Evolutionary conservation across 2,329 filamentous ascomycete genomes (phyloP).

Genomic region (Sporothrix brasiliensis): DNA sequence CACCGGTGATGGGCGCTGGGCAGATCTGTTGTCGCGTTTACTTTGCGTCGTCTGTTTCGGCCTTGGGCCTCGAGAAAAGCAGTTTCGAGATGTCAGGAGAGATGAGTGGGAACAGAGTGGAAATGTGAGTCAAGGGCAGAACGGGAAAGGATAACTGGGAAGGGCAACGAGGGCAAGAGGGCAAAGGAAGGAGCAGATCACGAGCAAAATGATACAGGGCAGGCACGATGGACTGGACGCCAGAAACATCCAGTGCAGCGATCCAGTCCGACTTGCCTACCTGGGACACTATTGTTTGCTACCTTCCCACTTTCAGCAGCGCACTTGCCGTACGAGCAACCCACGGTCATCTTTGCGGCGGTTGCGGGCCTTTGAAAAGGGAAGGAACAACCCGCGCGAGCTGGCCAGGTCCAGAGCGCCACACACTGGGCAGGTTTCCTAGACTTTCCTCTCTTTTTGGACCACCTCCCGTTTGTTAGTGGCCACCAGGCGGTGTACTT

Average conservation of each 20-base stretch:
- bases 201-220: constrained; percentile 4
- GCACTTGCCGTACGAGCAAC: neutral
- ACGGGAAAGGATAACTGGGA: neutral
- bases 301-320: neutral
- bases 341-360: neutral
- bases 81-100: constrained; percentile 2
- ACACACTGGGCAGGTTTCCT: neutral
- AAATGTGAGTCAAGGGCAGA: neutral
- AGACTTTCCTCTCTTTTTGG: neutral
- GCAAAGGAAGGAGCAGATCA: too few relatives aligned
- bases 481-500: constrained; percentile 18
- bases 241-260: neutral
- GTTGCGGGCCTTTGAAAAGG: constrained; percentile 5
- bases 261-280: constrained; percentile 25
- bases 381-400: constrained; percentile 25
- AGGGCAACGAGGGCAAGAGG: too few relatives aligned
- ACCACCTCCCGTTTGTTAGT: constrained; percentile 7
- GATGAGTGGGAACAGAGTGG: neutral
- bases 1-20: constrained; percentile 7
- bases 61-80: constrained; percentile 14
- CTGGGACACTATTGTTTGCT: constrained; percentile 17
- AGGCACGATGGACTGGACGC: neutral
- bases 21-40: neutral
- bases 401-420: neutral
- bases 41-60: constrained; percentile 5